These are phyloP conservation scores for Corylus americana DNA, from an alignment of 306 rosid genomes.

Conservation along the genomic window DNA sequence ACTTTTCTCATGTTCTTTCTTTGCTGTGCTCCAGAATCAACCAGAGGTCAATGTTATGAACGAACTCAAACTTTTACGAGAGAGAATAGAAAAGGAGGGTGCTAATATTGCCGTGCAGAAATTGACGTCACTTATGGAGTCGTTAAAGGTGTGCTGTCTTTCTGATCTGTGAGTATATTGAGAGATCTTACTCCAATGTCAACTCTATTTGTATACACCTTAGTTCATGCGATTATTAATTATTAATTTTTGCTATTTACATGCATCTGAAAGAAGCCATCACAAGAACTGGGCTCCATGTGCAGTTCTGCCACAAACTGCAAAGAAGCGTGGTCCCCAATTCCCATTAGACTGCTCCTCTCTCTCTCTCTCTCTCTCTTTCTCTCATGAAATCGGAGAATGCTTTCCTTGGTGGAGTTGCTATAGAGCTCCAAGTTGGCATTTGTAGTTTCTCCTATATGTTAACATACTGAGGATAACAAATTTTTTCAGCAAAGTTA, in stretches of 20 bases:
- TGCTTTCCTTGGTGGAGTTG: not conserved
- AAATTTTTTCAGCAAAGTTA: not conserved
- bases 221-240: not conserved
- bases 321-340: not conserved
- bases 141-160: conserved; percentile 57
- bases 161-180: not conserved
- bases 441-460: not conserved
- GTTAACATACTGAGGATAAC: not conserved
- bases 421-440: not conserved
- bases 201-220: not conserved
- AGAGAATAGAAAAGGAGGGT: conserved; percentile 50
- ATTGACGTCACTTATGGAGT: conserved; percentile 40
- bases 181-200: not conserved
- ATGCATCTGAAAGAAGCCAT: not conserved
- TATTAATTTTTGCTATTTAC: not conserved
- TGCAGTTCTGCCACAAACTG: not conserved
- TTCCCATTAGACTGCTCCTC: not conserved
- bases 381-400: not conserved
- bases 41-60: conserved; percentile 40
- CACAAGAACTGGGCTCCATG: not conserved
- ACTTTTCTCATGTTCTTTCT: not conserved
- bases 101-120: conserved; percentile 49
- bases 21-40: conserved; percentile 37
- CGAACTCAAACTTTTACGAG: conserved; percentile 48
- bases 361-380: not conserved